A percentile compares a stretch with the other conserved stretches of the same genome.
These are phyloP conservation scores for Kodamaea plutei DNA, from an alignment of 1,139 yeast species.

Conservation along the genomic window DNA sequence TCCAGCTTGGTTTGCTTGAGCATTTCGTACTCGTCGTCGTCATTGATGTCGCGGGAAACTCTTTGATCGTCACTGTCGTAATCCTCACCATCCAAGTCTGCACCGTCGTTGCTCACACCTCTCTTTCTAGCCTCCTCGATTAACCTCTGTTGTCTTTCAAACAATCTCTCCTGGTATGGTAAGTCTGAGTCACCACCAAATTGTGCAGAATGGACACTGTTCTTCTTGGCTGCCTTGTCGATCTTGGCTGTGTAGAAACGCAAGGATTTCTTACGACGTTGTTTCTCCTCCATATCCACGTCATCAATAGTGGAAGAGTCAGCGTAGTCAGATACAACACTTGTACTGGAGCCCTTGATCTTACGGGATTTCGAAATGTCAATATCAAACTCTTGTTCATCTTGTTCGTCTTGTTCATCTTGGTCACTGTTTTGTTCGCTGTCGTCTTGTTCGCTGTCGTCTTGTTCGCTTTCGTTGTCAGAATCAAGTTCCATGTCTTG, in stretches of 20 bases:
- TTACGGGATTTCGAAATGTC: slow-evolving; percentile 49
- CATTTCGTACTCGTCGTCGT: slow-evolving; percentile 46
- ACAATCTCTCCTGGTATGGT: slow-evolving; percentile 88
- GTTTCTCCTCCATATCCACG: slow-evolving; percentile 83
- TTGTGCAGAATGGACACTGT: slow-evolving; percentile 35
- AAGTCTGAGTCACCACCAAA: slow-evolving; percentile 84
- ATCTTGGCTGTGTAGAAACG: slow-evolving; percentile 96
- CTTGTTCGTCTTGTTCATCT: slow-evolving; percentile 16
- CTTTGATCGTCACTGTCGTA: slow-evolving; percentile 47
- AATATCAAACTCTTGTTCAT: slow-evolving; percentile 31
- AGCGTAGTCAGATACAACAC: slow-evolving; percentile 46
- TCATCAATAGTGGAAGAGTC: slow-evolving; percentile 65
- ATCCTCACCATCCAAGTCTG: slow-evolving; percentile 50
- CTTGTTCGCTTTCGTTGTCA: slow-evolving; percentile 15
- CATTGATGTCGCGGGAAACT: slow-evolving; percentile 35
- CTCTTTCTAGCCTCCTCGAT: slow-evolving; percentile 85
- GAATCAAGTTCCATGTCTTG: slow-evolving; percentile 24
- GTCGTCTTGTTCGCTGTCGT: slow-evolving; percentile 14
- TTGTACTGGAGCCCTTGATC: slow-evolving; percentile 30
- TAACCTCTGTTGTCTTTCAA: slow-evolving; percentile 83
- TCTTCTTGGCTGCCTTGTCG: slow-evolving; percentile 70
- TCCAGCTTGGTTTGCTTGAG: slow-evolving; percentile 47
- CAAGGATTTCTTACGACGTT: slow-evolving; percentile 73
- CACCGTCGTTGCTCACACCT: slow-evolving; percentile 58
- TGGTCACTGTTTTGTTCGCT: slow-evolving; percentile 16